These are phyloP conservation scores for Spizellomyces sp. DNA, from an alignment of 192 early-diverging fungal species.

Conservation along the genomic window DNA sequence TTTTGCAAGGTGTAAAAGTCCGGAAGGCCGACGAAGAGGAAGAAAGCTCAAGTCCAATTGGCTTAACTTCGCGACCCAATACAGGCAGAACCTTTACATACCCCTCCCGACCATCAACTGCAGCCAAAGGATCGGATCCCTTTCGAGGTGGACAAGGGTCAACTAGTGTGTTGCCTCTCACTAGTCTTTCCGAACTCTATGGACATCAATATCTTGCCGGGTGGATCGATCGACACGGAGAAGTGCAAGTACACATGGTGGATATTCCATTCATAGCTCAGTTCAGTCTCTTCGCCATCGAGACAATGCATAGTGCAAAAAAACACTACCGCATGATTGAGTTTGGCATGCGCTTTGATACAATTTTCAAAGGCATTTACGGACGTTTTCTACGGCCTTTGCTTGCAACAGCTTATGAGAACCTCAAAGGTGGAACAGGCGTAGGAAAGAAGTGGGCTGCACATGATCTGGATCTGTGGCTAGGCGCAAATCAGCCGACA, in stretches of 20 bases:
- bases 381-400: slow-evolving; percentile 19
- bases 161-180: slow-evolving; percentile 13
- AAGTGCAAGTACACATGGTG: slow-evolving; percentile 16
- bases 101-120: slow-evolving; percentile 19
- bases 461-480: slow-evolving; percentile 8
- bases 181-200: slow-evolving; percentile 12
- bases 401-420: slow-evolving; percentile 8
- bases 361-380: slow-evolving; percentile 14
- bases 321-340: slow-evolving; percentile 30
- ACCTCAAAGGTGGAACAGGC: neutral
- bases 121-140: slow-evolving; percentile 1
- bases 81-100: slow-evolving; percentile 10
- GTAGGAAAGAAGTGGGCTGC: neutral
- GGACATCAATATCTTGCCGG: slow-evolving; percentile 19
- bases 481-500: neutral
- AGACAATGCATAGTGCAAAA: slow-evolving; percentile 15
- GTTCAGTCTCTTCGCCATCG: slow-evolving; percentile 31
- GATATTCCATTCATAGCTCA: slow-evolving; percentile 19
- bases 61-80: slow-evolving; percentile 1
- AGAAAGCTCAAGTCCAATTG: neutral
- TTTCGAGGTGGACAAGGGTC: neutral
- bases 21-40: slow-evolving; percentile 17
- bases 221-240: slow-evolving; percentile 26
- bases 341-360: slow-evolving; percentile 27
- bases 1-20: slow-evolving; percentile 28